Percentiles rank a stretch among this genome's conserved stretches.
These are phyloP conservation scores for Fusarium foetens DNA, from an alignment of 2,329 filamentous ascomycete species.

Conservation along the genomic window DNA sequence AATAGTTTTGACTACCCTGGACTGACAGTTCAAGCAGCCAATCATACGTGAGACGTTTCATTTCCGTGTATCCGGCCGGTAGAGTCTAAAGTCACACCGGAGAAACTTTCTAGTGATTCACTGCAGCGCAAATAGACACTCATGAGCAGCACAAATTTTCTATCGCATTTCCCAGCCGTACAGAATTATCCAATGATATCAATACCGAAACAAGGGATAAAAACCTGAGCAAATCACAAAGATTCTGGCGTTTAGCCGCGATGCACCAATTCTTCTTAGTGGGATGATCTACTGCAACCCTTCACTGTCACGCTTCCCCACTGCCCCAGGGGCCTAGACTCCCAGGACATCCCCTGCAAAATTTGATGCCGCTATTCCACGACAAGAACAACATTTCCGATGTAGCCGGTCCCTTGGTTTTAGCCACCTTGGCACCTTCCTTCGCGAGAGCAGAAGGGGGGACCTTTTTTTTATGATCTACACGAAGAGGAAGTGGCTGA, in stretches of 20 bases:
- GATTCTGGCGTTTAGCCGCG: background rate
- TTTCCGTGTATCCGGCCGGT: background rate
- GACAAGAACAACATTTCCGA: background rate
- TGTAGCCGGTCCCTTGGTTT: background rate
- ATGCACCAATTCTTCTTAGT: background rate
- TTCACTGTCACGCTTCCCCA: background rate
- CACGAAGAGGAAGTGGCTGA: background rate
- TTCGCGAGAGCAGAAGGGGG: background rate
- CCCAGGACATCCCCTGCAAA: background rate
- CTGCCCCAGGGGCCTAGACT: background rate
- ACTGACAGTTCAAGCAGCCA: background rate
- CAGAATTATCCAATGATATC: background rate
- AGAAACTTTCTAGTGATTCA: background rate
- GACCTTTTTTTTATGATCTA: background rate
- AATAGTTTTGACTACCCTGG: background rate
- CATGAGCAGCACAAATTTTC: fast-evolving
- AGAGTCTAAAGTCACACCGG: fast-evolving
- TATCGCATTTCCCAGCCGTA: fast-evolving
- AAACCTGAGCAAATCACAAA: background rate
- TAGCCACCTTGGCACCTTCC: background rate
- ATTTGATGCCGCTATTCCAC: background rate
- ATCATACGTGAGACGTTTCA: background rate
- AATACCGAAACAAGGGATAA: background rate
- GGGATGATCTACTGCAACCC: background rate
- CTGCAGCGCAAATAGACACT: fast-evolving